Conservation (phyloP, 129 eudicot genomes). For the Pulicaria dysenterica region DNA sequence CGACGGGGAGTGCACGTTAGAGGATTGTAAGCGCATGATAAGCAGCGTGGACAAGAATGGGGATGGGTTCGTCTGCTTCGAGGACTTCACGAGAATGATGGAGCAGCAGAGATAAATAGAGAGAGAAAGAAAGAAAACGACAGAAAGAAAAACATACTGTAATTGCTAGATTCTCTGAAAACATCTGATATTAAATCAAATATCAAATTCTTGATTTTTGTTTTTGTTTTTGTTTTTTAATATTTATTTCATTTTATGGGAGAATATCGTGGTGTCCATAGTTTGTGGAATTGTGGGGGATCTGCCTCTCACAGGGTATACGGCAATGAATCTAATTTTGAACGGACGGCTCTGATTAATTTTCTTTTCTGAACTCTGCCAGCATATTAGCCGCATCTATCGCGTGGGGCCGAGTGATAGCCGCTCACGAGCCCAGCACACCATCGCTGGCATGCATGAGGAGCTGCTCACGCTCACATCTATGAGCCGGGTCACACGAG, state of each 20-base stretch:
- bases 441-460: no score
- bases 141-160: constrained; percentile 24
- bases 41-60: constrained; percentile 62
- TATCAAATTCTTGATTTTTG: constrained; percentile 18
- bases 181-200: constrained; percentile 16
- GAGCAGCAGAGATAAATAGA: constrained; percentile 37
- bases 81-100: constrained; percentile 82
- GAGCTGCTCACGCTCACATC: no score
- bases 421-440: no score
- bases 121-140: no score
- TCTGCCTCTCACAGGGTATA: not conserved
- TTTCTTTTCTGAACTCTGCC: no score
- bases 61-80: constrained; percentile 86
- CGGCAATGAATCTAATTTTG: no score
- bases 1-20: constrained; percentile 64
- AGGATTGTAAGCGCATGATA: constrained; percentile 87
- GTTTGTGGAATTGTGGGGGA: not conserved
- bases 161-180: constrained; percentile 22
- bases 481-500: no score
- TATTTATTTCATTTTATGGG: not conserved
- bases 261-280: not conserved
- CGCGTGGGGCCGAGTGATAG: no score
- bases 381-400: no score
- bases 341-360: no score
- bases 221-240: not conserved